A percentile compares a stretch with the other conserved stretches of the same genome.
These are phyloP conservation scores for Aspergillus diversus DNA, from an alignment of 495 filamentous ascomycete species.

Conservation along the genomic window DNA sequence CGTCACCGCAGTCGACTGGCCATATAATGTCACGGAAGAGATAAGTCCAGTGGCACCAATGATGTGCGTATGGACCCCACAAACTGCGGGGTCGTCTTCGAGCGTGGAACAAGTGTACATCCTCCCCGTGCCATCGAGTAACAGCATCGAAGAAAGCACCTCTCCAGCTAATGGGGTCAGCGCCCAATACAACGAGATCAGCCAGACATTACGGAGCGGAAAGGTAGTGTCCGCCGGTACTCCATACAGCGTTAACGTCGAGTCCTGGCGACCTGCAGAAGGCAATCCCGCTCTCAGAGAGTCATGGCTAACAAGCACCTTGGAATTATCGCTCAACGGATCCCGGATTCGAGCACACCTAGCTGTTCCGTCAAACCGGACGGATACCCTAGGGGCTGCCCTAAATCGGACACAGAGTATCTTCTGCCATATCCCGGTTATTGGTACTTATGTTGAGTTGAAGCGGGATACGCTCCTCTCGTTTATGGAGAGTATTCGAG, in stretches of 20 bases:
- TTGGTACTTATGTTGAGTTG: slow-evolving; percentile 59
- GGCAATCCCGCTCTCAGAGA: neutral
- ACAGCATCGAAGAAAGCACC: neutral
- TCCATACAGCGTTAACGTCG: neutral
- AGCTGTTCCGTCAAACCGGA: slow-evolving; percentile 61
- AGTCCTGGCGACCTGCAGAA: neutral
- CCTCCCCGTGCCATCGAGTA: slow-evolving; percentile 6
- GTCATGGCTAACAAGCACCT: neutral
- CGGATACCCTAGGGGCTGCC: slow-evolving; percentile 56
- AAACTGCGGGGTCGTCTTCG: neutral
- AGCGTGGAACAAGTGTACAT: slow-evolving; percentile 7
- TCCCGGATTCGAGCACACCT: slow-evolving; percentile 49
- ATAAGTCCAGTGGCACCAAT: neutral
- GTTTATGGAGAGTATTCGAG: slow-evolving; percentile 65
- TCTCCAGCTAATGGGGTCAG: neutral
- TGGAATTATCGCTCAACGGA: slow-evolving; percentile 23
- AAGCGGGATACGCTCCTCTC: slow-evolving; percentile 69
- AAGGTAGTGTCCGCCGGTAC: neutral
- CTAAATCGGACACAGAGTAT: slow-evolving; percentile 40
- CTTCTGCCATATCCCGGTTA: slow-evolving; percentile 23
- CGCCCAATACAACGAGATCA: neutral
- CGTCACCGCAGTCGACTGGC: slow-evolving; percentile 19
- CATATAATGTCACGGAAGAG: slow-evolving; percentile 4
- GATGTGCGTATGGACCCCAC: slow-evolving; percentile 27
- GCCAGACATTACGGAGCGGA: neutral